Conservation (phyloP, 495 filamentous ascomycete genomes). For the Aspergillus cristatus region DNA sequence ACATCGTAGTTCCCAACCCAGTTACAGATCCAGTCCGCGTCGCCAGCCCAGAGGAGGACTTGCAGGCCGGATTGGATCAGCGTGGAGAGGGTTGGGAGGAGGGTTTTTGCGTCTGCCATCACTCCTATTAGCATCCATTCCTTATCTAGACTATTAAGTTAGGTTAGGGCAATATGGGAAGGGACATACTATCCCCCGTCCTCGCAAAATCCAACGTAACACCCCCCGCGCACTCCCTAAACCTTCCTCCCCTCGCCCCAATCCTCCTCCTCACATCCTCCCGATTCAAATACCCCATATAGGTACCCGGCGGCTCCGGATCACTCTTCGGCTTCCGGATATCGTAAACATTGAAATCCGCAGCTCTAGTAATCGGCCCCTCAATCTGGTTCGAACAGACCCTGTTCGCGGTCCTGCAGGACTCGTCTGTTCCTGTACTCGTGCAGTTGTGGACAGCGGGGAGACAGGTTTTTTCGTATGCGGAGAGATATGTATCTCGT, state of each 20-base stretch:
- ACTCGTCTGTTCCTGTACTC: slow-evolving; percentile 22
- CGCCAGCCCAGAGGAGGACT: slow-evolving; percentile 47
- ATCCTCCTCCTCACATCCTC: slow-evolving; percentile 37
- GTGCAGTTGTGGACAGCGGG: slow-evolving; percentile 30
- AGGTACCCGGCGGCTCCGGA: slow-evolving; percentile 39
- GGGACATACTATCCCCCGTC: slow-evolving; percentile 37
- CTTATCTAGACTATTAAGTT: no score
- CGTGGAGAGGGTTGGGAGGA: slow-evolving; percentile 34
- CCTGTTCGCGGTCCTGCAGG: slow-evolving; percentile 32
- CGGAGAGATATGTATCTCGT: slow-evolving; percentile 25
- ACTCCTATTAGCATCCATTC: not conserved
- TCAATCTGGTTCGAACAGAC: slow-evolving; percentile 39
- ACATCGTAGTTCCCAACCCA: slow-evolving; percentile 37
- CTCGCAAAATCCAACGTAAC: slow-evolving; percentile 30
- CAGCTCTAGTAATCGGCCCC: slow-evolving; percentile 18
- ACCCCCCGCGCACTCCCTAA: slow-evolving; percentile 33
- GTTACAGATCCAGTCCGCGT: slow-evolving; percentile 50
- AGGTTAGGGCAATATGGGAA: no score
- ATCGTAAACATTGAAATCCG: slow-evolving; percentile 44
- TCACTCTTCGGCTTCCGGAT: slow-evolving; percentile 35
- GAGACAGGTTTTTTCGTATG: slow-evolving; percentile 32
- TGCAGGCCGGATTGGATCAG: slow-evolving; percentile 40
- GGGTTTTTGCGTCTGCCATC: slow-evolving; percentile 31
- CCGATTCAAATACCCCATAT: slow-evolving; percentile 32
- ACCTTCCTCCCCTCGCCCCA: slow-evolving; percentile 39